A percentile compares a stretch with the other conserved stretches of the same genome.
These are phyloP conservation scores for Secale cereale DNA, from an alignment of 176 grass and related monocot genomes.

Conservation along the genomic window DNA sequence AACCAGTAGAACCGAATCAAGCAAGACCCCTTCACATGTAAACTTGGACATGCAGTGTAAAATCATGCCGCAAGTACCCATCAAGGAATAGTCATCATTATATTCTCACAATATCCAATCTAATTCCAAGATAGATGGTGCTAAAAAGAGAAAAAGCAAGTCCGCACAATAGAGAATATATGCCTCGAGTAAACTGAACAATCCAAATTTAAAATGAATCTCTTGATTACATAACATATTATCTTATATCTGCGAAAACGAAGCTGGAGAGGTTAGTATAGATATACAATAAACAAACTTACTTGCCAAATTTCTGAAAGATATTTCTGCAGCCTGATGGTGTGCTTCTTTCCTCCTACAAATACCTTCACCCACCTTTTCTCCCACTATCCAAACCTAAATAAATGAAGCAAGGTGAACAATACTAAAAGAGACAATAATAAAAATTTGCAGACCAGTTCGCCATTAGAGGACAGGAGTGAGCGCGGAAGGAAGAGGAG, in stretches of 20 bases:
- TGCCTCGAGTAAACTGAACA: neutral
- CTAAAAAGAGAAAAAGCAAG: neutral
- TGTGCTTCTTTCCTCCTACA: slow-evolving; percentile 85
- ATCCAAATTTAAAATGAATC: neutral
- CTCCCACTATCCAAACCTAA: slow-evolving; percentile 92
- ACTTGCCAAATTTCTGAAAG: slow-evolving; percentile 80
- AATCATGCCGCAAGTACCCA: no score
- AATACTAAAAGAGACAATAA: neutral
- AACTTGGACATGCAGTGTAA: no score
- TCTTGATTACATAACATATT: neutral
- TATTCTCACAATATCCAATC: no score
- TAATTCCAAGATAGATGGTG: neutral
- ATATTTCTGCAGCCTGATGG: slow-evolving; percentile 65
- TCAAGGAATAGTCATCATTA: no score
- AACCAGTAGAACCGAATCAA: neutral
- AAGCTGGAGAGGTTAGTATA: neutral
- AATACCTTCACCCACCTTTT: slow-evolving; percentile 79
- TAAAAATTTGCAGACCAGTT: neutral
- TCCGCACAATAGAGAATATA: neutral
- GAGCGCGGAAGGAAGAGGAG: neutral
- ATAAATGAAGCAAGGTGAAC: neutral
- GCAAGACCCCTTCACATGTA: no score
- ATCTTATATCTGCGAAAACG: neutral
- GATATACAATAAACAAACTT: slow-evolving; percentile 29
- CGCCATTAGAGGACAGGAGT: neutral